A percentile compares a stretch with the other conserved stretches of the same genome.
Evolutionary conservation across 1,284 basidiomycete genomes (phyloP).

Genomic region (Amylostereum areolatum): DNA sequence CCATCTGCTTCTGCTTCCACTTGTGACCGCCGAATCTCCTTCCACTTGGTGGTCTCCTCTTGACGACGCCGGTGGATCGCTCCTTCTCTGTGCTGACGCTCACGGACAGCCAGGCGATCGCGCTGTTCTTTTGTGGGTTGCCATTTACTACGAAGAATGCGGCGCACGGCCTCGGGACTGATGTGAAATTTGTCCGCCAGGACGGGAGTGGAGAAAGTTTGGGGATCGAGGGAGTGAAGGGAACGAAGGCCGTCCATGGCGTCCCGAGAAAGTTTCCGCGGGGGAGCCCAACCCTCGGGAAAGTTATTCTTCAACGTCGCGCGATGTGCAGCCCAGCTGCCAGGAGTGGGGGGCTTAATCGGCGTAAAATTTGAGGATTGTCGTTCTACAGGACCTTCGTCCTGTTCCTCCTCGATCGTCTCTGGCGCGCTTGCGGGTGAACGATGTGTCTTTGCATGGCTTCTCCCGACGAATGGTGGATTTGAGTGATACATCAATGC

Average conservation of each 20-base stretch:
- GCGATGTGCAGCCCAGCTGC: constrained; percentile 50
- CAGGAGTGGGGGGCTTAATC: constrained; percentile 41
- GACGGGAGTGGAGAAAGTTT: constrained; percentile 61
- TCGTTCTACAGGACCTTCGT: no score
- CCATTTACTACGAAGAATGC: constrained; percentile 83
- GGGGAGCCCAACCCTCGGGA: constrained; percentile 80
- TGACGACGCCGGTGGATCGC: constrained; percentile 33
- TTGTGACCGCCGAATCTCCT: constrained; percentile 23
- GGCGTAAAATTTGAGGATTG: constrained; percentile 23
- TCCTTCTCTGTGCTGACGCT: constrained; percentile 44
- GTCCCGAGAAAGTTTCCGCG: constrained; percentile 82
- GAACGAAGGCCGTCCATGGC: constrained; percentile 84
- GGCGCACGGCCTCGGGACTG: constrained; percentile 79
- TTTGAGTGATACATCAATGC: no score
- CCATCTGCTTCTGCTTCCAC: constrained; percentile 11
- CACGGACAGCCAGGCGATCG: constrained; percentile 47
- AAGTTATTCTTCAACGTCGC: constrained; percentile 53
- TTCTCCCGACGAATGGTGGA: no score
- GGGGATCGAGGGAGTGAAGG: constrained; percentile 67
- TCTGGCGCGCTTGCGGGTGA: no score
- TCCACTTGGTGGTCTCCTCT: constrained; percentile 30
- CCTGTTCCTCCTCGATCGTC: no score
- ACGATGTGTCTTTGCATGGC: no score
- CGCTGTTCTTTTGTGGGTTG: constrained; percentile 56
- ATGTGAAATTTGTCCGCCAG: constrained; percentile 79